Evolutionary conservation across 1,284 basidiomycete species (phyloP).

Genomic region (Peniophora sp.): DNA sequence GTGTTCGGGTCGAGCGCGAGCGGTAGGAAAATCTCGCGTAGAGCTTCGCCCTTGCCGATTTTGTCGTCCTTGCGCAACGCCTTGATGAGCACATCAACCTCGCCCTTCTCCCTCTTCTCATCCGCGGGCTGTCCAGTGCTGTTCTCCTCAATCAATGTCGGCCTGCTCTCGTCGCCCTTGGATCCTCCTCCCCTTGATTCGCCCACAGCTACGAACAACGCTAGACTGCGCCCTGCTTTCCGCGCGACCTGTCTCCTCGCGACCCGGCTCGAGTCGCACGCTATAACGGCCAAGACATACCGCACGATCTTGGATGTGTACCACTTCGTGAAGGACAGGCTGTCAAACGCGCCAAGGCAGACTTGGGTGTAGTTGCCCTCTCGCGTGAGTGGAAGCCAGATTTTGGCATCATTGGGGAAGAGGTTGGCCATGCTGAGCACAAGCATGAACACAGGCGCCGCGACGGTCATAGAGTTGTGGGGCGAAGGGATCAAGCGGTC

Average conservation of each 20-base stretch:
- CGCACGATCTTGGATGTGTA: constrained; percentile 77
- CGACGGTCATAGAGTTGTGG: constrained; percentile 90
- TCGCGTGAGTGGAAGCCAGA: constrained; percentile 86
- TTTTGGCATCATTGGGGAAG: constrained; percentile 71
- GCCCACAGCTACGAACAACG: constrained; percentile 82
- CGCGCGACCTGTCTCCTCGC: constrained; percentile 85
- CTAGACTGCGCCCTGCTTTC: constrained; percentile 80
- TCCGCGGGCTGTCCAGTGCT: constrained; percentile 67
- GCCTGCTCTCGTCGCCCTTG: constrained; percentile 60
- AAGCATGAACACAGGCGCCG: constrained; percentile 84
- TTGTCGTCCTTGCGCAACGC: constrained; percentile 78
- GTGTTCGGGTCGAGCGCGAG: constrained; percentile 64
- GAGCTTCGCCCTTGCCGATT: constrained; percentile 74
- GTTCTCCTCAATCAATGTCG: constrained; percentile 76
- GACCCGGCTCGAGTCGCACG: constrained; percentile 75
- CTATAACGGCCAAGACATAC: constrained; percentile 88
- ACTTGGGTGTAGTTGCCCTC: constrained; percentile 93
- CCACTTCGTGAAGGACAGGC: constrained; percentile 88
- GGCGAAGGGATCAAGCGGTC: constrained; percentile 92
- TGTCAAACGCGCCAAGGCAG: constrained; percentile 88
- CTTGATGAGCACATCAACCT: constrained; percentile 76
- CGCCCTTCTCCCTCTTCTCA: constrained; percentile 66
- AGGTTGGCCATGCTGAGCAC: constrained; percentile 75
- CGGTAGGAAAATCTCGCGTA: constrained; percentile 75
- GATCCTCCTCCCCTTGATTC: constrained; percentile 66